phyloP scores from a whole-genome alignment of 257 asterid species.

The Salvia miltiorrhiza region DNA sequence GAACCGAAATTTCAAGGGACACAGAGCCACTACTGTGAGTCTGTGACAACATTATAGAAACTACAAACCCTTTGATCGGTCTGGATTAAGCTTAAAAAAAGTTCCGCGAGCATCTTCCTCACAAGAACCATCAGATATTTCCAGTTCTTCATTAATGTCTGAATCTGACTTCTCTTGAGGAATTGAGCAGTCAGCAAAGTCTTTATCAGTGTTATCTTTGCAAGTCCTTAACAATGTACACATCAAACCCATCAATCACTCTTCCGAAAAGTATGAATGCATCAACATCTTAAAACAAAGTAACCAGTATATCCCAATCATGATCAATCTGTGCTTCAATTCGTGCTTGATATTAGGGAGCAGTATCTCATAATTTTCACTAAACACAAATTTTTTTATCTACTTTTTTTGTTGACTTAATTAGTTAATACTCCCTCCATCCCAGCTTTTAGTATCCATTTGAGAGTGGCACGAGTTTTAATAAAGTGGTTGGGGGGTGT shows the following conservation, averaged over 20 bases:
- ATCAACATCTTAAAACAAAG: slow-evolving; percentile 11
- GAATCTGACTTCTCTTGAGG: slow-evolving; percentile 92
- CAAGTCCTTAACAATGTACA: slow-evolving; percentile 56
- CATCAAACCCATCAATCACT: slow-evolving; percentile 18
- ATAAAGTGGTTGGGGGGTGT: too few relatives aligned
- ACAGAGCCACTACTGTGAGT: slow-evolving; percentile 1
- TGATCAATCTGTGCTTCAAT: slow-evolving; percentile 4
- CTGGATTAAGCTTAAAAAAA: slow-evolving; percentile 30
- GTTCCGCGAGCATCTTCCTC: slow-evolving; percentile 58
- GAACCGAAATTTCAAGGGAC: slow-evolving; percentile 7
- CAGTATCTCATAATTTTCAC: slow-evolving; percentile 2
- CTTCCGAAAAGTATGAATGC: slow-evolving; percentile 4
- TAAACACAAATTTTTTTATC: neutral
- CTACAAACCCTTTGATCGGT: slow-evolving; percentile 43
- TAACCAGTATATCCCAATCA: neutral
- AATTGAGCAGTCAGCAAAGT: slow-evolving; percentile 70
- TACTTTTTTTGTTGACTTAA: neutral
- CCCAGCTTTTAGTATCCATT: too few relatives aligned
- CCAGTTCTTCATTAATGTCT: slow-evolving; percentile 76
- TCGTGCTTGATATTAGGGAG: slow-evolving; percentile 4
- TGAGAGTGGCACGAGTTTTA: too few relatives aligned
- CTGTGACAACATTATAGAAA: slow-evolving; percentile 9
- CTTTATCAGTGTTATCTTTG: slow-evolving; percentile 67
- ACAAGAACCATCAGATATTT: slow-evolving; percentile 69
- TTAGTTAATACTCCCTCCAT: too few relatives aligned